phyloP scores from a whole-genome alignment of 192 early-diverging fungal species.

The Backusella psychrophila region DNA sequence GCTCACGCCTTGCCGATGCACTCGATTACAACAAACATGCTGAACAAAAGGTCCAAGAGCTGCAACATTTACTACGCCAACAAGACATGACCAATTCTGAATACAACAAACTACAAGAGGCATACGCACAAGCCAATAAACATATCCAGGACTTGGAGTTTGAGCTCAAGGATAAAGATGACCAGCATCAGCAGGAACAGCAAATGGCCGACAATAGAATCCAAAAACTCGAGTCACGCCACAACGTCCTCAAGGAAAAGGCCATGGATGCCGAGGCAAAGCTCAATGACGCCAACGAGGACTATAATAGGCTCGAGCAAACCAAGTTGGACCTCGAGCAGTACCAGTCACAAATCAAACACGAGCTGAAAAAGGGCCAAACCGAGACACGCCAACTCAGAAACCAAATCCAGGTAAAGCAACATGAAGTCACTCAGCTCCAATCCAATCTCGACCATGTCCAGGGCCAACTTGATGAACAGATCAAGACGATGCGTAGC shows the following conservation, averaged over 20 bases:
- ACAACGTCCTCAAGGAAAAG: not conserved
- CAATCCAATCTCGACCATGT: not conserved
- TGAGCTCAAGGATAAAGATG: not conserved
- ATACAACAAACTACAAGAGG: not conserved
- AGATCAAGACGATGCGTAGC: not conserved
- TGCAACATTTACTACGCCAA: not conserved
- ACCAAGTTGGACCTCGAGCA: not conserved
- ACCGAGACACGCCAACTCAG: not conserved
- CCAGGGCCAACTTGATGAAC: not conserved
- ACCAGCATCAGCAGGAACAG: not conserved
- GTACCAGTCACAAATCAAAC: not conserved
- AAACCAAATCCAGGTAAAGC: not conserved
- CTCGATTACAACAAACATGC: not conserved
- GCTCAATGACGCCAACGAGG: not conserved
- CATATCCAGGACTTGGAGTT: not conserved
- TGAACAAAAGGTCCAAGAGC: not conserved
- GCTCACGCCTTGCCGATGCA: not conserved
- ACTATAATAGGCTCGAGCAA: not conserved
- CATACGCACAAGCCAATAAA: not conserved
- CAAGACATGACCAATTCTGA: not conserved
- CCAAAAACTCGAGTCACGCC: not conserved
- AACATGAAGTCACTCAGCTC: not conserved
- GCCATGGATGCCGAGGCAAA: not conserved
- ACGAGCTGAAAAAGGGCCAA: not conserved
- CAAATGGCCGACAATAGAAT: not conserved